These are phyloP conservation scores for Hysterium pulicare DNA, from an alignment of 2,329 filamentous ascomycete genomes.

Conservation along the genomic window DNA sequence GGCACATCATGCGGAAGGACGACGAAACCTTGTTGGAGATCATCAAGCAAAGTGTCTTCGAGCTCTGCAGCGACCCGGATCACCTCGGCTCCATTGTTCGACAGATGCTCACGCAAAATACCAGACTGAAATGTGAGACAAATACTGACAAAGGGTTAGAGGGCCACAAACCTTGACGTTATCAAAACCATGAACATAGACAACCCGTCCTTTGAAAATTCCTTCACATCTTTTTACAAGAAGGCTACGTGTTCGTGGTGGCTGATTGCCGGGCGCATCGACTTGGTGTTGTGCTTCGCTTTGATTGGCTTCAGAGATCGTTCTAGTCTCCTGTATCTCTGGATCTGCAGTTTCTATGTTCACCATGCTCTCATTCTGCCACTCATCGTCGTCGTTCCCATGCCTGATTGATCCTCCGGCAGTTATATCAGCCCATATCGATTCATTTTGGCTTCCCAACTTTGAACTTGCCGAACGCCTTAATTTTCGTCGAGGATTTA, in stretches of 20 bases:
- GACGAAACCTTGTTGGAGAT: conserved; percentile 33
- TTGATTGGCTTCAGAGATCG: conserved; percentile 10
- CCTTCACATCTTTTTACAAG: conserved; percentile 22
- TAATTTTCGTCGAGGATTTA: conserved; percentile 69
- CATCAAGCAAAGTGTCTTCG: conserved; percentile 16
- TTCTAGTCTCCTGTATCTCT: conserved; percentile 8
- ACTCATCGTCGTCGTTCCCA: conserved; percentile 28
- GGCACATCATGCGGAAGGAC: conserved; percentile 47
- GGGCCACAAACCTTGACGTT: conserved; percentile 35
- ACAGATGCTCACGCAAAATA: conserved; percentile 31
- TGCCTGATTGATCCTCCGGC: conserved; percentile 34
- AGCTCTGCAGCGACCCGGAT: conserved; percentile 24
- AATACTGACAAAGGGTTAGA: conserved; percentile 5
- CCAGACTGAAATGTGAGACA: conserved; percentile 28
- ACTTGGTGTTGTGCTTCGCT: background rate
- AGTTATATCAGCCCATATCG: conserved; percentile 88
- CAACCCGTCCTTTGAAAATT: conserved; percentile 42
- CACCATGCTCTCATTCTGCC: conserved; percentile 27
- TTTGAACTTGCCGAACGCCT: conserved; percentile 84
- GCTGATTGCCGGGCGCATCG: conserved; percentile 4
- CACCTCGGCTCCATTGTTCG: conserved; percentile 34
- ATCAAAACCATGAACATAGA: conserved; percentile 44
- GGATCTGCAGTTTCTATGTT: conserved; percentile 16
- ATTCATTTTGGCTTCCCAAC: conserved; percentile 72
- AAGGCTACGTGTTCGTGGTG: conserved; percentile 6